Evolutionary conservation across 441 rosid species (phyloP), one percentile per base, ranked within the genome.

Genomic region (Populus hybrid): DNA sequence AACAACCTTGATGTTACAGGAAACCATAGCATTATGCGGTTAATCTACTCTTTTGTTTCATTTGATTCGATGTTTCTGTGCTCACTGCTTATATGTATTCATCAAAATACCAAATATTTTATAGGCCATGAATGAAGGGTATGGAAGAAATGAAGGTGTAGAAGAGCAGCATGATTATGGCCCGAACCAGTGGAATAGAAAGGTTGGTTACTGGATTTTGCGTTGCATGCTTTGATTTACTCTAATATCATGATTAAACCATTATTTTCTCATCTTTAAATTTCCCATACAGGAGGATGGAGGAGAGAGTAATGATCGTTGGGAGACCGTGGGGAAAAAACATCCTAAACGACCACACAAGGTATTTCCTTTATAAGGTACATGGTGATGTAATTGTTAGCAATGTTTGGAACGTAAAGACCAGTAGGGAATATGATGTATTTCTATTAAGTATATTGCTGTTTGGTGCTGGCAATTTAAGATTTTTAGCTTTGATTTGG

Each of bases 311-410:
- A 82, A 84, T 75, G 98, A 87, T 77, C 91, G 94, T 75, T 93
- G 99, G 99, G 96, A 92, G 85, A 89, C 95, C 70, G 97, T 92
- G 75, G 92, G 91, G 21, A 84, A 79, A 73, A 91, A 87, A 82
- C 90, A 90, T 80, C 82, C 78, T 66, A 89, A 89, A 86, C 86
- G 70, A 75, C 80, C 78, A 1, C 96, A 92, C 50, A 92, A 89
- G 95, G 98, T 90, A 70, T 40, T 4, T 75, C 75, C 59, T 67
- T 69, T 26, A 53, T 16, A 53, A 53, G n/a, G 7, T 16, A 53
- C 8, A 6, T 6, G 21, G 8, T 8, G 8, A 53, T 53, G 61
- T 16, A 53, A 53, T 16, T 53, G 8, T 53, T 53, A 53, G 61
- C 61, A 53, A 53, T 53, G n/a, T 53, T 46, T 53, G n/a, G n/a